phyloP scores from a whole-genome alignment of 2,329 filamentous ascomycete species.

The Sodiomyces alkalinus region DNA sequence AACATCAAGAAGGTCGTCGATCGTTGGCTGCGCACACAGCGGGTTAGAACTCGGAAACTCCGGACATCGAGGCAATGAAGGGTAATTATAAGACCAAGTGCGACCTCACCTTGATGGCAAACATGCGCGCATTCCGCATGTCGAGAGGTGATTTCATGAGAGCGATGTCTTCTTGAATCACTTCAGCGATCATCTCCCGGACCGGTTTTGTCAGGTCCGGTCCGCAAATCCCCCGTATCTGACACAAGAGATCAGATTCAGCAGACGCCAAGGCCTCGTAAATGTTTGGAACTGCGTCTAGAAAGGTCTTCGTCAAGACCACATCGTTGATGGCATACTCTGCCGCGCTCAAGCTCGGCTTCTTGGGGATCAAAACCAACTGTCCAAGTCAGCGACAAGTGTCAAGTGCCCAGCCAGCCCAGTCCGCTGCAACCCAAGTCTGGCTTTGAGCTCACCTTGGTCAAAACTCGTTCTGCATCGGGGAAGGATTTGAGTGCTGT shows the following conservation, averaged over 20 bases:
- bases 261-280: conserved; percentile 52
- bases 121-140: conserved; percentile 75
- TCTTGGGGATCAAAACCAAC: conserved; percentile 62
- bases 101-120: conserved; percentile 64
- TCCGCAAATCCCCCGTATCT: conserved; percentile 55
- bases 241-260: conserved; percentile 46
- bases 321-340: conserved; percentile 79
- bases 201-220: conserved; percentile 46
- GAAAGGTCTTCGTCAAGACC: conserved; percentile 72
- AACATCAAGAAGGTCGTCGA: conserved; percentile 77
- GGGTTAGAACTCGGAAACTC: conserved; percentile 5
- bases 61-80: too few relatives aligned
- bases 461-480: conserved; percentile 69
- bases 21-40: conserved; percentile 40
- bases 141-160: conserved; percentile 72
- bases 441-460: conserved; percentile 37
- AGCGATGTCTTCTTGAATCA: conserved; percentile 67
- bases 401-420: too few relatives aligned
- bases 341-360: conserved; percentile 48
- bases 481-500: conserved; percentile 59
- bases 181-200: conserved; percentile 46
- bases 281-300: conserved; percentile 51
- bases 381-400: conserved; percentile 17
- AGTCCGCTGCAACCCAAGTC: too few relatives aligned
- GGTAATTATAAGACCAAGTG: too few relatives aligned